Conservation (phyloP, 164 flowering plant species). For the Magnolia officinalis region DNA sequence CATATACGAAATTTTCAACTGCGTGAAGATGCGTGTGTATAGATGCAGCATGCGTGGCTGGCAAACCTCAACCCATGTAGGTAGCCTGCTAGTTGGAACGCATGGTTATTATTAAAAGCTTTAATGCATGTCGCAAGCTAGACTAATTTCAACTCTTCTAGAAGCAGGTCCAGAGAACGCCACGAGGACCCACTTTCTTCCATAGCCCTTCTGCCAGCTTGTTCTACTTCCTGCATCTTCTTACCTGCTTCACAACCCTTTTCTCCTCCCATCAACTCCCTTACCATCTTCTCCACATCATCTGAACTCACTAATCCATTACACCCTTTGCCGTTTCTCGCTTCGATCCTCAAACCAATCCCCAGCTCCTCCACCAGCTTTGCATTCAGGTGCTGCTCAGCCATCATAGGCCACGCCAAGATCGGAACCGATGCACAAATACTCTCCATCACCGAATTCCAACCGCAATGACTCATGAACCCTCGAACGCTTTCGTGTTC, state of each 20-base stretch:
- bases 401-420: constrained; percentile 28
- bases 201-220: constrained; percentile 36
- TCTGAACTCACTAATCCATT: constrained; percentile 23
- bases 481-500: constrained; percentile 23
- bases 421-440: constrained; percentile 29
- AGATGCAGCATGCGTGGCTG: no score
- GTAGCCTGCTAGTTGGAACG: no score
- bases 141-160: constrained; percentile 13
- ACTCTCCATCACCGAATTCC: constrained; percentile 38
- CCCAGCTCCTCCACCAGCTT: constrained; percentile 32
- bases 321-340: constrained; percentile 24
- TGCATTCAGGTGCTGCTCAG: constrained; percentile 32
- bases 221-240: constrained; percentile 34
- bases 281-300: constrained; percentile 29
- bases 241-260: constrained; percentile 33
- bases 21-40: no score
- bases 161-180: constrained; percentile 26
- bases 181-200: constrained; percentile 55
- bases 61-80: no score
- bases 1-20: no score
- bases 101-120: neutral
- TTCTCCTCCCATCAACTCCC: constrained; percentile 50
- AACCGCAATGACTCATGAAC: constrained; percentile 37
- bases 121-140: neutral
- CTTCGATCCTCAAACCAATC: constrained; percentile 17